Evolutionary conservation across 257 asterid genomes (phyloP).

Genomic region (Penstemon davidsonii): DNA sequence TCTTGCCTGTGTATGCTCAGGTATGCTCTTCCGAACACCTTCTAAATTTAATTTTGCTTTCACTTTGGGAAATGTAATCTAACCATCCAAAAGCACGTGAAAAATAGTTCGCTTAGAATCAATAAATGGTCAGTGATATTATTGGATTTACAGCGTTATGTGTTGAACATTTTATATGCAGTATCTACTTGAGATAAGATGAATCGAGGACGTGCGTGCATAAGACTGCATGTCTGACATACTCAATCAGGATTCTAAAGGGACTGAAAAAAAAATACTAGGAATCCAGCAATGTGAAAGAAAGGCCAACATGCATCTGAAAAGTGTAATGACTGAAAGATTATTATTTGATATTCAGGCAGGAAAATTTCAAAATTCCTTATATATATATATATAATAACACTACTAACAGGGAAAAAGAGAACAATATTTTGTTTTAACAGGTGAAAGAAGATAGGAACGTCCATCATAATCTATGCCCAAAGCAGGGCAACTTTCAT

Average conservation of each 20-base stretch:
- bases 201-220: neutral
- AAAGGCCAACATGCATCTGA: slow-evolving; percentile 1
- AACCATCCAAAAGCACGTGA: slow-evolving; percentile 23
- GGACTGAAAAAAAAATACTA: neutral
- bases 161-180: neutral
- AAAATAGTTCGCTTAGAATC: neutral
- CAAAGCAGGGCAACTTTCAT: slow-evolving; percentile 14
- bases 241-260: slow-evolving; percentile 4
- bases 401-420: neutral
- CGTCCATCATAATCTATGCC: neutral
- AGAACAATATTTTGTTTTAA: neutral
- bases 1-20: slow-evolving; percentile 85
- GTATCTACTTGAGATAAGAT: slow-evolving; percentile 18
- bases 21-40: slow-evolving; percentile 55
- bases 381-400: neutral
- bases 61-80: slow-evolving; percentile 83
- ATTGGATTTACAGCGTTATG: neutral
- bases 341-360: slow-evolving; percentile 8
- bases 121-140: slow-evolving; percentile 3
- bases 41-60: slow-evolving; percentile 72
- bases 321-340: slow-evolving; percentile 10
- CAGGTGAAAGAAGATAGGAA: neutral
- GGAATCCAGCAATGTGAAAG: neutral
- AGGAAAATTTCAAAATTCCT: neutral
- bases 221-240: neutral